Percentiles rank a stretch among this genome's conserved stretches.
phyloP scores from a whole-genome alignment of 352 stramenopile species.

The Poterioochromonas sp. region DNA sequence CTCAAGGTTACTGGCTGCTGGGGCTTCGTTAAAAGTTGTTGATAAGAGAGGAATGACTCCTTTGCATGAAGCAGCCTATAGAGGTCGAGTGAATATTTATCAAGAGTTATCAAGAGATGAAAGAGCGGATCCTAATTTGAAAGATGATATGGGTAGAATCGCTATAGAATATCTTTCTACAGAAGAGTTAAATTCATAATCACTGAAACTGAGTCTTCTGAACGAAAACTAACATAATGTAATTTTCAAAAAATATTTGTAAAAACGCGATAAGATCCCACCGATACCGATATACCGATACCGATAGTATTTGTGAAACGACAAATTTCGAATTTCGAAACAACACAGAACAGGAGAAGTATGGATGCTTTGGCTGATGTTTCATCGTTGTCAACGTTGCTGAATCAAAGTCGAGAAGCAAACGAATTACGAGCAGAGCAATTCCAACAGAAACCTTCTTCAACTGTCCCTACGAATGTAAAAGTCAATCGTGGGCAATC shows the following conservation, averaged over 20 bases:
- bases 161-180: neutral
- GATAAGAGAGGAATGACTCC: conserved; percentile 3
- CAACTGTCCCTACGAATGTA: neutral
- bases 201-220: too few species aligned
- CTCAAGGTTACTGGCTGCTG: neutral
- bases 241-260: too few species aligned
- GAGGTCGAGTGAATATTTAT: neutral
- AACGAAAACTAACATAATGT: too few species aligned
- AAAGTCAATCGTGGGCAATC: too few species aligned
- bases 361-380: neutral
- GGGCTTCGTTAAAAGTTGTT: neutral
- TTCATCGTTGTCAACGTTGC: neutral
- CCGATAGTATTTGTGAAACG: too few species aligned
- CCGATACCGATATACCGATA: too few species aligned
- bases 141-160: neutral
- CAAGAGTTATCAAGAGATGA: neutral
- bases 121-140: neutral
- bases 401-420: neutral
- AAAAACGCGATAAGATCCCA: too few species aligned
- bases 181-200: too few species aligned
- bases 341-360: too few species aligned
- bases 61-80: conserved; percentile 24
- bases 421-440: neutral
- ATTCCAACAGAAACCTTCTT: neutral
- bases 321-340: too few species aligned